A percentile compares a stretch with the other conserved stretches of the same genome.
These are phyloP conservation scores for Akanthomyces dipterigenus DNA, from an alignment of 2,329 filamentous ascomycete species.

Conservation along the genomic window DNA sequence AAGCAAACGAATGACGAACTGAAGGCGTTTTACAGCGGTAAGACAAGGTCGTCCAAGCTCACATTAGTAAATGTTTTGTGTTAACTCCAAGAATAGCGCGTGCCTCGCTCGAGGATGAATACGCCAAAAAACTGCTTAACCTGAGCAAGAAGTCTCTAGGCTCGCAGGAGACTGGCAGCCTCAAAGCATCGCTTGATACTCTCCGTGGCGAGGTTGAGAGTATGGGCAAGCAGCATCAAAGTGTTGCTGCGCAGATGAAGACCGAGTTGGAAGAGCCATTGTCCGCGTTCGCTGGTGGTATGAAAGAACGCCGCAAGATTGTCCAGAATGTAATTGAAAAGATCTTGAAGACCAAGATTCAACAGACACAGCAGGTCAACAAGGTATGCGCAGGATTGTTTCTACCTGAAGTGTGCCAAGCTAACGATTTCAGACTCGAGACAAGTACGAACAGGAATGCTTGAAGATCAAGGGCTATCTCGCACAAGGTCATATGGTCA, in stretches of 20 bases:
- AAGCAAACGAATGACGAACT: constrained; percentile 94
- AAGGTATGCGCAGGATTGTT: constrained; percentile 52
- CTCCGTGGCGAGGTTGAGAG: constrained; percentile 83
- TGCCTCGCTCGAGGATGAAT: constrained; percentile 93
- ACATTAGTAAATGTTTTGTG: too few relatives aligned
- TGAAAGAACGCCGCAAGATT: constrained; percentile 96
- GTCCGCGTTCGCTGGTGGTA: constrained; percentile 81
- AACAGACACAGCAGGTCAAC: constrained; percentile 85
- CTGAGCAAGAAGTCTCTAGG: constrained; percentile 84
- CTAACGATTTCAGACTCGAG: constrained; percentile 56
- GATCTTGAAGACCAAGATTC: constrained; percentile 83
- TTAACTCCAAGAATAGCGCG: constrained; percentile 50
- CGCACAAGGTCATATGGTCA: constrained; percentile 98
- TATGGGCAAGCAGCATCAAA: constrained; percentile 90
- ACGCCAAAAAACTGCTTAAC: constrained; percentile 78
- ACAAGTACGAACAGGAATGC: constrained; percentile 95
- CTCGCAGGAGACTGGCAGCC: constrained; percentile 76
- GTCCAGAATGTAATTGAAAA: constrained; percentile 92
- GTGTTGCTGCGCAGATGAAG: constrained; percentile 90
- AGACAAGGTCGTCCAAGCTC: constrained; percentile 17
- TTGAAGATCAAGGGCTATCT: constrained; percentile 98
- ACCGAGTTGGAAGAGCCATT: constrained; percentile 91
- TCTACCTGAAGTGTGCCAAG: constrained; percentile 11
- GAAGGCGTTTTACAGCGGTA: constrained; percentile 81
- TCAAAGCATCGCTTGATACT: constrained; percentile 79